Base-by-base conservation (phyloP, 2,329 filamentous ascomycete genomes). In the Xylaria sp. region DNA sequence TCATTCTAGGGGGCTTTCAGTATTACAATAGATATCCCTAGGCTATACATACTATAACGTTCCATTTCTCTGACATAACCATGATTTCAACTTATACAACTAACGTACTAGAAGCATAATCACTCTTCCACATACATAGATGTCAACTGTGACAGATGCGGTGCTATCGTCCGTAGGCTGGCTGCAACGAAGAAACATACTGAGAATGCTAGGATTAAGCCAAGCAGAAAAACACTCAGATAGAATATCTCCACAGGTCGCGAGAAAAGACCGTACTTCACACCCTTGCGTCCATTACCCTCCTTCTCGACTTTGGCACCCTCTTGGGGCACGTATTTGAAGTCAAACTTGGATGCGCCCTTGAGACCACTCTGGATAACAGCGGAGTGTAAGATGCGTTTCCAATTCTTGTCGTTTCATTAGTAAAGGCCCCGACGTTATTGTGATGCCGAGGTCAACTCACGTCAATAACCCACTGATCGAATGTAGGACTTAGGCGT, bases 261-360 rank as follows among this genome's bases (percentile, higher is more conserved):
- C 5, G 71, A 59, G 44, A 72, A 40, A 60, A 71, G 23, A 53
- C 70, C 73, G 10, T 65, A 67, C 1, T 8, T 60, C 0, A 70
- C 69, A 29, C 61, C 53, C 2, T 32, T 32, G 10, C 71, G 62
- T 6, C 63, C 65, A 40, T 69, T 77, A 16, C 65, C 69, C 65
- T 78, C 76, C 55, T 74, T 75, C 2, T 65, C 62, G 0, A 72
- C 75, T 32, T 70, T 60, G 48, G 62, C 68, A 8, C 69, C 72
- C 27, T 73, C 47, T 9, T 51, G 37, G 5, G 79, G 79, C 0
- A 80, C 64, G 59, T 81, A 73, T 68, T 79, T 80, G 66, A 81
- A 80, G 32, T 78, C 75, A 57, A 81, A 75, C 27, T 75, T 76
- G 0, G 76, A 79, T 3, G 72, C 73, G 2, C 75, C 75, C 13